Percentiles rank a stretch among this genome's conserved stretches.
These are phyloP conservation scores for Ascochyta rabiei DNA, from an alignment of 2,329 filamentous ascomycete species.

Conservation along the genomic window DNA sequence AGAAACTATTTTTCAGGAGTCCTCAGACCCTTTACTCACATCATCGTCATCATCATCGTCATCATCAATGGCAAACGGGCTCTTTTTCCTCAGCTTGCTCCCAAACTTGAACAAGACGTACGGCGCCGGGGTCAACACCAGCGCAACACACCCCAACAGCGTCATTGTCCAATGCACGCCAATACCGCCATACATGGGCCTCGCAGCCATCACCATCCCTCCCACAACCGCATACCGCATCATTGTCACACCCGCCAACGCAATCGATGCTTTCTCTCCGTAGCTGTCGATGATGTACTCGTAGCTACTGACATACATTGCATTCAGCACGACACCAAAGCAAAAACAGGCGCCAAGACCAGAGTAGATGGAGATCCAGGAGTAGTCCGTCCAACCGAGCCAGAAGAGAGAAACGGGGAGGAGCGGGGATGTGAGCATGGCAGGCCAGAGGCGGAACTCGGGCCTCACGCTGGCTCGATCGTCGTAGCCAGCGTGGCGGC, in stretches of 20 bases:
- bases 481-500: background rate
- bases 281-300: conserved; percentile 50
- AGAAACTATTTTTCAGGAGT: no score
- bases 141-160: conserved; percentile 45
- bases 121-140: conserved; percentile 42
- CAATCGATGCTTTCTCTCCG: conserved; percentile 50
- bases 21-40: background rate
- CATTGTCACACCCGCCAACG: conserved; percentile 45
- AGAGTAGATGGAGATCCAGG: background rate
- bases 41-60: no score
- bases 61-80: conserved; percentile 18
- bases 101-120: conserved; percentile 47
- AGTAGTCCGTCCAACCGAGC: conserved; percentile 20
- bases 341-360: conserved; percentile 13
- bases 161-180: conserved; percentile 54
- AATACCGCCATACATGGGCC: conserved; percentile 49
- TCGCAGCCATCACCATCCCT: conserved; percentile 49
- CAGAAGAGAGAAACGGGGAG: conserved; percentile 76
- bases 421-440: conserved; percentile 65
- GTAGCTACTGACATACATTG: conserved; percentile 51
- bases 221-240: conserved; percentile 46
- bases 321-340: conserved; percentile 51
- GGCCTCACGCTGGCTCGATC: conserved; percentile 51
- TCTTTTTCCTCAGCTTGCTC: conserved; percentile 35
- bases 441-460: conserved; percentile 78